A percentile compares a stretch with the other conserved stretches of the same genome.
Evolutionary conservation across 2,329 filamentous ascomycete species (phyloP).

Genomic region (Epicoccum nigrum): DNA sequence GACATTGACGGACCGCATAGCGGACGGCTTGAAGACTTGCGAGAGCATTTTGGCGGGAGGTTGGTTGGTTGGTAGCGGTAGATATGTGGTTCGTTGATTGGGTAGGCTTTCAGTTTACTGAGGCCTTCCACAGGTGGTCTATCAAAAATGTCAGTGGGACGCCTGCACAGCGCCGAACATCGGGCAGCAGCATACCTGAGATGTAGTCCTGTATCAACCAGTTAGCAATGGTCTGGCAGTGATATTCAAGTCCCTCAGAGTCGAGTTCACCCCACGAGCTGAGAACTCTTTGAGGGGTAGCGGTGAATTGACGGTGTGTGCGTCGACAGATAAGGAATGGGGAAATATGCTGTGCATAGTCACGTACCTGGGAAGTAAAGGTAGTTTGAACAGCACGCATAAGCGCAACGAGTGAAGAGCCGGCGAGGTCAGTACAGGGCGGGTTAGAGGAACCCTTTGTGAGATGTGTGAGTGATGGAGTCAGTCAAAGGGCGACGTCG

Average conservation of each 20-base stretch:
- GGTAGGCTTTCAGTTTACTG: constrained; percentile 60
- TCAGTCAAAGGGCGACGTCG: constrained; percentile 6
- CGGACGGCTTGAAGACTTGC: constrained; percentile 60
- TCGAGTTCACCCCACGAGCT: no score
- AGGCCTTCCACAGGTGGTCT: constrained; percentile 73
- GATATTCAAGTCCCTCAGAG: no score
- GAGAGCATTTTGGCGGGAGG: constrained; percentile 57
- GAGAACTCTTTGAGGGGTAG: constrained; percentile 19
- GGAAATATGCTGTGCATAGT: constrained; percentile 5
- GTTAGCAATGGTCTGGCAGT: constrained; percentile 48
- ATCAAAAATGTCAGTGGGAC: constrained; percentile 31
- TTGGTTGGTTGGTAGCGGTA: constrained; percentile 23
- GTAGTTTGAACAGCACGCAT: constrained; percentile 59
- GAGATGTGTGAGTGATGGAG: constrained; percentile 18
- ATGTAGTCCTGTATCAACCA: constrained; percentile 63
- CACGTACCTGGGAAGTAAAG: constrained; percentile 61
- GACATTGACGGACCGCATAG: constrained; percentile 50
- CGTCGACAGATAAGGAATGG: constrained; percentile 38
- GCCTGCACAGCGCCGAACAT: constrained; percentile 22
- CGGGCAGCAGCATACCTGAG: constrained; percentile 57
- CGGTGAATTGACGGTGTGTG: constrained; percentile 40
- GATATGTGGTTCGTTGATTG: constrained; percentile 20
- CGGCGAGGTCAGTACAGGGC: constrained; percentile 35
- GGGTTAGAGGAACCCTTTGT: constrained; percentile 33
- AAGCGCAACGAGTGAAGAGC: constrained; percentile 43